phyloP scores from a whole-genome alignment of 2,329 filamentous ascomycete species.

The Teratosphaeria epicoccoides region DNA sequence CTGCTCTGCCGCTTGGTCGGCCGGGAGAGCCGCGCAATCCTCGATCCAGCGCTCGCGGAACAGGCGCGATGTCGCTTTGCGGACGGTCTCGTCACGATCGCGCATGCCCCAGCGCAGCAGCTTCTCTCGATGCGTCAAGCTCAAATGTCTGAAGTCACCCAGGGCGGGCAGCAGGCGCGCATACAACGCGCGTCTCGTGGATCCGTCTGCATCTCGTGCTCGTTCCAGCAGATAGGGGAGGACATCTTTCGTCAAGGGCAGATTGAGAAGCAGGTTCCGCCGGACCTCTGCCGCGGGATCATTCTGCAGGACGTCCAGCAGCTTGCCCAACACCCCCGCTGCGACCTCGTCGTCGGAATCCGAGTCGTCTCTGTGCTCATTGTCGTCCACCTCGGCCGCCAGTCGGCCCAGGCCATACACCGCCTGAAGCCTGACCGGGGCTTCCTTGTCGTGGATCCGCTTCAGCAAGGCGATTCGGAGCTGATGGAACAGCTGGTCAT shows the following conservation, averaged over 20 bases:
- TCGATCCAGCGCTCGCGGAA: conserved; percentile 98
- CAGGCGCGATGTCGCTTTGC: conserved; percentile 78
- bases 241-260: conserved; percentile 75
- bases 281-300: conserved; percentile 91
- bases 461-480: conserved; percentile 70
- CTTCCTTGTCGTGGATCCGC: conserved; percentile 85
- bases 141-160: conserved; percentile 89
- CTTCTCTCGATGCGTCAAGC: conserved; percentile 89
- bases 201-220: conserved; percentile 76
- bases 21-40: conserved; percentile 65
- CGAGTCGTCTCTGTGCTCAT: conserved; percentile 54
- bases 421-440: conserved; percentile 83
- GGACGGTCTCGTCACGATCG: conserved; percentile 87
- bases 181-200: conserved; percentile 77
- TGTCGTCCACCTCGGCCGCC: conserved; percentile 57
- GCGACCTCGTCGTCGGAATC: conserved; percentile 57
- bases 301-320: conserved; percentile 82
- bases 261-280: conserved; percentile 74
- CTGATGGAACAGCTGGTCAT: conserved; percentile 80
- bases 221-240: conserved; percentile 82
- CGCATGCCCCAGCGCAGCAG: conserved; percentile 87
- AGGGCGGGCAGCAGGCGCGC: conserved; percentile 75
- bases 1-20: conserved; percentile 47
- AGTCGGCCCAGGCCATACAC: conserved; percentile 80
- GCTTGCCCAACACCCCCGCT: conserved; percentile 65